A percentile compares a stretch with the other conserved stretches of the same genome.
These are phyloP conservation scores for Lachnellula arida DNA, from an alignment of 2,329 filamentous ascomycete genomes.

Conservation along the genomic window DNA sequence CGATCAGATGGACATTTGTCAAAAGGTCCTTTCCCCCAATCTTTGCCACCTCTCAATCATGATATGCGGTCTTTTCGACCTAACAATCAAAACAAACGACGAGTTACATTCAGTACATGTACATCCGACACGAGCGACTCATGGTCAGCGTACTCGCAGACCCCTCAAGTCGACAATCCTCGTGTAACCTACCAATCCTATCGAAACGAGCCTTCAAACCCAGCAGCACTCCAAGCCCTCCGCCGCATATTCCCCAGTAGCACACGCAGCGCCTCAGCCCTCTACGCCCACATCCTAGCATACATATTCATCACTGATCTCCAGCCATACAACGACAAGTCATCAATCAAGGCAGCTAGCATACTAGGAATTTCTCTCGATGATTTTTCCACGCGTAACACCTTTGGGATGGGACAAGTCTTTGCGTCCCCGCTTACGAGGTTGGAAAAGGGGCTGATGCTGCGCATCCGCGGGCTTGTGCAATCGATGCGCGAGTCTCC, in stretches of 20 bases:
- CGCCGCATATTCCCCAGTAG: constrained; percentile 22
- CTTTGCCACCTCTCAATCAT: neutral
- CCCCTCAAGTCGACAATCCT: neutral
- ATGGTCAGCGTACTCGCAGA: no score
- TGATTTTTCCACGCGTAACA: no score
- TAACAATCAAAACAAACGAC: neutral
- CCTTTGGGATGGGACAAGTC: neutral
- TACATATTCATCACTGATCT: constrained; percentile 16
- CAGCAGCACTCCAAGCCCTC: constrained; percentile 19
- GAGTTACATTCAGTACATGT: neutral
- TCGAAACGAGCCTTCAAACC: constrained; percentile 6
- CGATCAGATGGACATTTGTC: neutral
- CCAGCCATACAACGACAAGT: neutral
- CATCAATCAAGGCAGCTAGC: neutral
- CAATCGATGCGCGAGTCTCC: neutral
- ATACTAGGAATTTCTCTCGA: neutral
- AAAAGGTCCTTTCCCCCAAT: neutral
- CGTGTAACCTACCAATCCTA: neutral
- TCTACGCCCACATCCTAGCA: constrained; percentile 28
- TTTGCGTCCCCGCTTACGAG: neutral
- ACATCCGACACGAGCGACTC: neutral
- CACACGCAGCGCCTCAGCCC: constrained; percentile 13
- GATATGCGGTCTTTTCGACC: neutral
- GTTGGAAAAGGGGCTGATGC: neutral
- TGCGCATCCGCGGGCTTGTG: neutral